A percentile compares a stretch with the other conserved stretches of the same genome.
These are phyloP conservation scores for Carpinus fangiana DNA, from an alignment of 306 rosid species.

Conservation along the genomic window DNA sequence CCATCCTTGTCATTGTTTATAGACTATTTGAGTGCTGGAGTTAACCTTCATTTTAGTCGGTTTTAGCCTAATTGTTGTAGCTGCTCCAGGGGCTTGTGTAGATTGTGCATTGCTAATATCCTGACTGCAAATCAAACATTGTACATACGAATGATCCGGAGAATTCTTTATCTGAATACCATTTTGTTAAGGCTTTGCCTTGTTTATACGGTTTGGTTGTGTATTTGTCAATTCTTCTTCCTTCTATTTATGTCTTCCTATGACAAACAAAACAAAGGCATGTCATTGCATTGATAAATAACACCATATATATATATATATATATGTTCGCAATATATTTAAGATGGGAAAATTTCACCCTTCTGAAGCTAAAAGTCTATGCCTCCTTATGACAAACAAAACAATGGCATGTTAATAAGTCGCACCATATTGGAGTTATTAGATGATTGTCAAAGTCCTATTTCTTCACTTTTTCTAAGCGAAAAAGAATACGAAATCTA, in stretches of 20 bases:
- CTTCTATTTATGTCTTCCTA: neutral
- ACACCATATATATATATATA: too few relatives aligned
- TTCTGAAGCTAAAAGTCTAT: too few relatives aligned
- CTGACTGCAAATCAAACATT: conserved; percentile 12
- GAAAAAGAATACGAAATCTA: too few relatives aligned
- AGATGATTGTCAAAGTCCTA: too few relatives aligned
- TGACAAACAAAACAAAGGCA: too few relatives aligned
- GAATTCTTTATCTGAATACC: conserved; percentile 19
- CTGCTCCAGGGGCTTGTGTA: conserved; percentile 6
- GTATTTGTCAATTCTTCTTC: neutral
- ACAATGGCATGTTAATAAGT: too few relatives aligned
- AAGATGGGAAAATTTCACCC: too few relatives aligned
- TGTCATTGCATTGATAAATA: too few relatives aligned
- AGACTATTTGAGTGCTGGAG: neutral
- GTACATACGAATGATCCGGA: conserved; percentile 42
- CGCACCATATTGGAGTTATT: too few relatives aligned
- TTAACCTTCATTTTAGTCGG: neutral
- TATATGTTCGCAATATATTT: too few relatives aligned
- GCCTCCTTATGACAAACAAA: too few relatives aligned
- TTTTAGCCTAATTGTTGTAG: neutral
- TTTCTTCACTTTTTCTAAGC: too few relatives aligned
- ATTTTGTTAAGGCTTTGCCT: conserved; percentile 4
- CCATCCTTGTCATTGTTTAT: neutral
- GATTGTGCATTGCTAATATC: conserved; percentile 11
- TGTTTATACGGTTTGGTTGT: conserved; percentile 8